phyloP scores from a whole-genome alignment of 192 early-diverging fungal genomes.

The Piromyces finnis region DNA sequence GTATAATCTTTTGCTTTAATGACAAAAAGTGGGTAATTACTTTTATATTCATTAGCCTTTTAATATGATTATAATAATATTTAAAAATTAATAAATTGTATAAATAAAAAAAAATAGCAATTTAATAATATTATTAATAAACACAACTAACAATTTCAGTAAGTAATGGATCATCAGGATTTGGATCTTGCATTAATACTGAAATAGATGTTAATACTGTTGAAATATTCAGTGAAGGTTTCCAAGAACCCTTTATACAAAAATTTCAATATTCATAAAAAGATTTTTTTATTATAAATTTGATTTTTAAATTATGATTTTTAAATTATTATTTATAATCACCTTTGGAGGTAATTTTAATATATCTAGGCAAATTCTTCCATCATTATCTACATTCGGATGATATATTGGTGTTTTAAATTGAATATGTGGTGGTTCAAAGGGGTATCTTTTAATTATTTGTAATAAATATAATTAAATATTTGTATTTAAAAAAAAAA shows the following conservation, averaged over 20 bases:
- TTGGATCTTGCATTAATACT: slow-evolving; percentile 39
- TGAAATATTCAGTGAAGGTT: slow-evolving; percentile 40
- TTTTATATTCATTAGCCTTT: not conserved
- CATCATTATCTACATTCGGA: slow-evolving; percentile 61
- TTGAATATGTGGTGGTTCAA: slow-evolving; percentile 50
- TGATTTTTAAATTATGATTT: too few relatives aligned
- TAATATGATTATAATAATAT: too few relatives aligned
- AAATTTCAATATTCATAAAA: not conserved
- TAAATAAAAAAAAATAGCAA: too few relatives aligned
- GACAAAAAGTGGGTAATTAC: not conserved
- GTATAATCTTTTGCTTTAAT: not conserved
- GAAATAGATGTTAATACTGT: slow-evolving; percentile 38
- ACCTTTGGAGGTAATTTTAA: slow-evolving; percentile 31
- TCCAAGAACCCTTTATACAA: slow-evolving; percentile 34
- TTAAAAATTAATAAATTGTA: too few relatives aligned
- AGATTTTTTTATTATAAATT: not conserved
- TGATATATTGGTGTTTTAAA: slow-evolving; percentile 65
- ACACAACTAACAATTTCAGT: slow-evolving; percentile 43
- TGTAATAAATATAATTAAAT: too few relatives aligned
- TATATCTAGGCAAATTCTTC: slow-evolving; percentile 56
- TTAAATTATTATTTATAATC: not conserved
- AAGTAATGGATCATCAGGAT: slow-evolving; percentile 56
- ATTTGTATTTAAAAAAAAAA: not conserved
- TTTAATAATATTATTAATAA: too few relatives aligned
- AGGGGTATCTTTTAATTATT: slow-evolving; percentile 27